phyloP scores from a whole-genome alignment of 441 rosid species.

The Erodium trifolium region DNA sequence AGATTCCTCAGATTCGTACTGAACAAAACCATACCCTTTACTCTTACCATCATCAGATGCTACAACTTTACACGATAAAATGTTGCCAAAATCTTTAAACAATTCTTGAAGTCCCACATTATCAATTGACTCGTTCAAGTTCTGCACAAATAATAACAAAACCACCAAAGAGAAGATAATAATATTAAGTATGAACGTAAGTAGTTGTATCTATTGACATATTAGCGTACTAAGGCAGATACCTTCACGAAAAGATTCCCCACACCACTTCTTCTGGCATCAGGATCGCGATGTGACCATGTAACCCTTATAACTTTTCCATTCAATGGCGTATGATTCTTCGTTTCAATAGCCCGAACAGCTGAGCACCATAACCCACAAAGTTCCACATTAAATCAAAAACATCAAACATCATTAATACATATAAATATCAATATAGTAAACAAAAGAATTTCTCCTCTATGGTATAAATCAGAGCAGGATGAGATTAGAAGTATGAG shows the following conservation, averaged over 20 bases:
- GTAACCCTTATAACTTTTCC: conserved; percentile 45
- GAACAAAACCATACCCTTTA: conserved; percentile 51
- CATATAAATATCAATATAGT: no score
- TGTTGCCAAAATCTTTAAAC: conserved; percentile 36
- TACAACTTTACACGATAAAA: conserved; percentile 45
- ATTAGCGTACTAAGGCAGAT: not conserved
- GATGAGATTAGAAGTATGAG: no score
- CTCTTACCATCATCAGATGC: conserved; percentile 41
- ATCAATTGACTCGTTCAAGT: conserved; percentile 34
- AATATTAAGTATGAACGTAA: not conserved
- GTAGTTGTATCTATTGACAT: not conserved
- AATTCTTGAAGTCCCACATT: conserved; percentile 34
- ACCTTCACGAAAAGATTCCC: conserved; percentile 58
- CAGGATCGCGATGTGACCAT: conserved; percentile 48
- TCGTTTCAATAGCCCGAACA: conserved; percentile 34
- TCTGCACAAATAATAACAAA: conserved; percentile 22
- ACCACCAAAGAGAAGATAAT: conserved; percentile 3
- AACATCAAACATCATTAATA: not conserved
- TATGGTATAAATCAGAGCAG: no score
- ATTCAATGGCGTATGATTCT: conserved; percentile 35
- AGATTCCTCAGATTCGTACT: conserved; percentile 35
- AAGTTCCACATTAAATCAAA: not conserved
- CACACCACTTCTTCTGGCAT: conserved; percentile 41
- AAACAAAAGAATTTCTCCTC: not conserved
- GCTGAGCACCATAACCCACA: conserved; percentile 24